Base-by-base conservation (phyloP, 108 stramenopile species). In the Cyclostephanos tholiformis region DNA sequence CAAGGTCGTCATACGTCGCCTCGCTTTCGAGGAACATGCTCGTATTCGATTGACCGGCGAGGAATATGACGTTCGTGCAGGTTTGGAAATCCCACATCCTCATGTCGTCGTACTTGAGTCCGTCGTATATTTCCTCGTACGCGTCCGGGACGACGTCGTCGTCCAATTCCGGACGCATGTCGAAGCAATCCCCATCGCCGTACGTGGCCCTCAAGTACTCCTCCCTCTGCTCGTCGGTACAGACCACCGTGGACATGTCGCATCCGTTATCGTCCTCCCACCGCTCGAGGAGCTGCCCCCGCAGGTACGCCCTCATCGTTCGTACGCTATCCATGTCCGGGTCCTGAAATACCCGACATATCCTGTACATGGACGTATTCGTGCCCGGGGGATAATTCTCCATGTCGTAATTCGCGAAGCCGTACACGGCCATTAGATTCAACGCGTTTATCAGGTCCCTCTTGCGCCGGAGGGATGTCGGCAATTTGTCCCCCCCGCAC, bases 11-110 rank as follows among this genome's bases (percentile, higher is more conserved):
- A 48, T 77, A 77, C 1, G 86, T 85, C 89, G 89, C 91, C 30
- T 73, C 38, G 5, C 91, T 76, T 22, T 58, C 44, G 12, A 88
- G 89, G 70, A 95, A 95, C 93, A 91, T 95, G 61, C 76, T 79
- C 7, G 74, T 58, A 17, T 61, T 19, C 0, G 79, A 76, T 61
- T 91, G 85, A 5, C 89, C 90, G 53, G 91, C 89, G 22, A 74
- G 75, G 65, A 86, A 87, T 4, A 91, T 82, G 22, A 87, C 51
- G 30, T 57, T 55, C 2, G 88, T 85, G 67, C 91, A 92, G 20
- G 84, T 79, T 65, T 89, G 93, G 43, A 89, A 90, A 49, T 94
- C 91, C 90, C 90, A 94, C 48, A 86, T 87, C 12, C 84, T 60
- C 3, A 84, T 89, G 23, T 73, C 72, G 39, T 67, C 65, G 19